Conservation (phyloP, 2,329 filamentous ascomycete genomes). For the Trichoderma sp. region DNA sequence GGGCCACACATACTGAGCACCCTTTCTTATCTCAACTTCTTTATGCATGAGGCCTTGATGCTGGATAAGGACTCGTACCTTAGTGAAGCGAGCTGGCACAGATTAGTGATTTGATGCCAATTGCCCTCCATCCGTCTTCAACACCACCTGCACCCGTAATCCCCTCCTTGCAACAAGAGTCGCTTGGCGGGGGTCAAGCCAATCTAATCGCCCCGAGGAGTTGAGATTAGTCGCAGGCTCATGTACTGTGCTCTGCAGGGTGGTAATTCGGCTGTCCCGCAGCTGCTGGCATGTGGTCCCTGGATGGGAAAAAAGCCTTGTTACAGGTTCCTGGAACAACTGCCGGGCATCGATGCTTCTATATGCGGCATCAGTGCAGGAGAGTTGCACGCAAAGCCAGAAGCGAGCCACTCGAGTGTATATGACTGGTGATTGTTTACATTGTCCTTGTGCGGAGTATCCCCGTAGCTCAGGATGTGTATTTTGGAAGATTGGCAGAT, state of each 20-base stretch:
- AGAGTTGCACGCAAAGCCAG: neutral
- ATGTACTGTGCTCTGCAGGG: neutral
- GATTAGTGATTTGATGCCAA: neutral
- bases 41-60: neutral
- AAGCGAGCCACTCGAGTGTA: neutral
- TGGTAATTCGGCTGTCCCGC: neutral
- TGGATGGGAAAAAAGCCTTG: neutral
- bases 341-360: constrained; percentile 14
- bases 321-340: constrained; percentile 5
- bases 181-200: neutral
- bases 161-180: neutral
- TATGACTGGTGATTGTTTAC: neutral
- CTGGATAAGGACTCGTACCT: neutral
- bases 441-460: neutral
- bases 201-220: neutral
- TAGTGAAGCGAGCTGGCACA: neutral
- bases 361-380: constrained; percentile 17
- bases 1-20: neutral
- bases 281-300: constrained; percentile 5
- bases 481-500: neutral
- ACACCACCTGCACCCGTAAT: neutral
- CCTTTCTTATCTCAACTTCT: neutral
- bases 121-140: neutral
- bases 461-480: neutral
- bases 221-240: neutral